A percentile compares a stretch with the other conserved stretches of the same genome.
These are phyloP conservation scores for Dioszegia hungarica DNA, from an alignment of 768 basidiomycete genomes.

Conservation along the genomic window DNA sequence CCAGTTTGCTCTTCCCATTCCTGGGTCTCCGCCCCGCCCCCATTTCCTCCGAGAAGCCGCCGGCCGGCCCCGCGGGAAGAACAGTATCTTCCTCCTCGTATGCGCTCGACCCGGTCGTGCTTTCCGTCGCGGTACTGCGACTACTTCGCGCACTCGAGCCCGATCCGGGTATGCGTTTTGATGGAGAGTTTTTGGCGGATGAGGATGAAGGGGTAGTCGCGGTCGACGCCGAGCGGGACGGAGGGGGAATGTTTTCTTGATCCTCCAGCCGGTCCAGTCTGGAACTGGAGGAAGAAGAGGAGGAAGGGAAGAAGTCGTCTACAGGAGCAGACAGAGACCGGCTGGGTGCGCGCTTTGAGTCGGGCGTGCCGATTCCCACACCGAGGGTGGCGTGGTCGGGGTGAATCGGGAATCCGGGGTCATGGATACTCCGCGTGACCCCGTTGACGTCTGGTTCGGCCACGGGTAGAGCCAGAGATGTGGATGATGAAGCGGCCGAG, in stretches of 20 bases:
- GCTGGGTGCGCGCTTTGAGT: neutral
- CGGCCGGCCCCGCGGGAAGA: too few relatives aligned
- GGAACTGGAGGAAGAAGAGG: conserved; percentile 6
- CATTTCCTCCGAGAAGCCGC: neutral
- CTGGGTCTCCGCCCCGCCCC: conserved; percentile 4
- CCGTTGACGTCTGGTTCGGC: conserved; percentile 8
- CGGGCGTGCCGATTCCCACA: neutral
- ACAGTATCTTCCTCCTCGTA: conserved; percentile 8
- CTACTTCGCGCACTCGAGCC: neutral
- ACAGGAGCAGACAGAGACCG: too few relatives aligned
- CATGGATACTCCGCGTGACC: conserved; percentile 1
- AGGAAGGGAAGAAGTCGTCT: neutral
- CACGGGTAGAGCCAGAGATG: conserved; percentile 6
- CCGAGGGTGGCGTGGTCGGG: neutral
- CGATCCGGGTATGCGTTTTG: neutral
- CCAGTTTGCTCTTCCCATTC: conserved; percentile 21
- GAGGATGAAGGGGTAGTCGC: neutral
- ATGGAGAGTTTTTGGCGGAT: neutral
- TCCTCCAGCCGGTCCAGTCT: conserved; percentile 12
- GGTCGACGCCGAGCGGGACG: conserved; percentile 5
- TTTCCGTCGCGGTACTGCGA: neutral
- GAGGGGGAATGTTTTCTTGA: conserved; percentile 33
- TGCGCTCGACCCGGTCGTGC: neutral
- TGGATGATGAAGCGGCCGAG: neutral
- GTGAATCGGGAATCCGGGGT: conserved; percentile 7